Conservation (phyloP, 73 alveolate species). For the Breviolum minutum region DNA sequence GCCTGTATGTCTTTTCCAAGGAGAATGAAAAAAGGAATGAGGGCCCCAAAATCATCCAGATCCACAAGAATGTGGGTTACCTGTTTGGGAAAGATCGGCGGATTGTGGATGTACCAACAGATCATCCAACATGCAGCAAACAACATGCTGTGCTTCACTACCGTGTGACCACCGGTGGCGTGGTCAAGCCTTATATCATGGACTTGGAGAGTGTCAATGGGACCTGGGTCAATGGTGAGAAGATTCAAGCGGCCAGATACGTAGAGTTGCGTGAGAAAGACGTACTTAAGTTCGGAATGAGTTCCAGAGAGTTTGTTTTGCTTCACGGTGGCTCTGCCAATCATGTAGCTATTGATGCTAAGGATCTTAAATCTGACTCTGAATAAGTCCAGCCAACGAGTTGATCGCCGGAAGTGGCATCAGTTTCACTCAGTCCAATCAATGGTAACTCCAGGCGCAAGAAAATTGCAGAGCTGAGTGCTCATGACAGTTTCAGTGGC, state of each 20-base stretch:
- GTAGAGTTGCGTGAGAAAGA: constrained; percentile 98
- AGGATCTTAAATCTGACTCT: constrained; percentile 49
- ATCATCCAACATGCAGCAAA: constrained; percentile 97
- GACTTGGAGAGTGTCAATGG: constrained; percentile 99
- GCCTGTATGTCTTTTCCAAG: constrained; percentile 70
- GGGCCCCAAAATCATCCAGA: constrained; percentile 65
- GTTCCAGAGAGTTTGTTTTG: constrained; percentile 98
- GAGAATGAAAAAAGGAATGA: constrained; percentile 24
- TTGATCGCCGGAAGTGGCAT: background rate
- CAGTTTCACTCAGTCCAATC: background rate
- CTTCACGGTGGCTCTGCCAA: constrained; percentile 94
- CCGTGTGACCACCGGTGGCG: constrained; percentile 96
- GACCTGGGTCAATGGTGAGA: constrained; percentile 98
- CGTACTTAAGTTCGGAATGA: constrained; percentile 98
- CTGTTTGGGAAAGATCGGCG: constrained; percentile 97
- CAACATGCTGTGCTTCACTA: constrained; percentile 99
- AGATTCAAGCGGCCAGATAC: constrained; percentile 98
- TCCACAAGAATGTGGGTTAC: constrained; percentile 78
- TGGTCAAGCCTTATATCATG: constrained; percentile 98
- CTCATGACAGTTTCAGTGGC: no score
- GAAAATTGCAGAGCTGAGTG: background rate
- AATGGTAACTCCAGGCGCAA: background rate
- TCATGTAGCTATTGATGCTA: constrained; percentile 78
- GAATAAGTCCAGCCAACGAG: constrained; percentile 1
- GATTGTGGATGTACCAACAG: constrained; percentile 98